Base-by-base conservation (phyloP, 176 grass and related monocot genomes). In the Aegilops speltoides region DNA sequence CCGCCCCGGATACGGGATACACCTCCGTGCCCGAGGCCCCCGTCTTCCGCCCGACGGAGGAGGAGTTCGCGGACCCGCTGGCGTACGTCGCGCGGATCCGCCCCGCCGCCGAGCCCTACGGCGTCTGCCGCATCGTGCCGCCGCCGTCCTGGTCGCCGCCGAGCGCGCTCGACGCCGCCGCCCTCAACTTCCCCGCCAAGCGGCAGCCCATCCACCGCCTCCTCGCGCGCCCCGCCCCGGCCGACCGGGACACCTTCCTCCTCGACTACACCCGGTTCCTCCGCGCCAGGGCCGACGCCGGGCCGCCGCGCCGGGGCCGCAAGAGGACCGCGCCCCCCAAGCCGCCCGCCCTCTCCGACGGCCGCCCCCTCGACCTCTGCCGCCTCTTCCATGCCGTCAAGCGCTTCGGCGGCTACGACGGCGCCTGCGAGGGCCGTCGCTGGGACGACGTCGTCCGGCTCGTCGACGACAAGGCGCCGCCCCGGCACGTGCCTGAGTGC, bases 91-190 rank as follows among this genome's bases (percentile, higher is more conserved):
- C 82, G 13, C 73, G 89, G 19, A 91, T 89, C 57, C 91, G 96
- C 19, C 93, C 93, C 6, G 50, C 89, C 65, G 93, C 96, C 20
- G 96, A 98, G 88, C 88, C 81, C 32, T 98, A 91, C 64, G 96
- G 96, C 41, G 93, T 98, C 74, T 98, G 96, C 84, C 91, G 91
- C 64, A 98, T 98, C 74, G 96, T 98, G 15, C 96, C 96, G 3
- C 96, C 93, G 66, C 65, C 66, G 3, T 93, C 89, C 17, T 98
- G 96, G 96, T 89, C 79, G 3, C 95, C 93, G 36, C 95, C 95
- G 1, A 82, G 46, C 56, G 86, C 89, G 56, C 90, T 93, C 29
- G 88, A 95, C 63, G 83, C 82, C 41, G 23, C 66, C 10, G 78
- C 89, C 3, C 79, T 95, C 57, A 81, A 88, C 11, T 93, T 98